Evolutionary conservation across 2,329 filamentous ascomycete species (phyloP).

Genomic region (Ascochyta lentis): DNA sequence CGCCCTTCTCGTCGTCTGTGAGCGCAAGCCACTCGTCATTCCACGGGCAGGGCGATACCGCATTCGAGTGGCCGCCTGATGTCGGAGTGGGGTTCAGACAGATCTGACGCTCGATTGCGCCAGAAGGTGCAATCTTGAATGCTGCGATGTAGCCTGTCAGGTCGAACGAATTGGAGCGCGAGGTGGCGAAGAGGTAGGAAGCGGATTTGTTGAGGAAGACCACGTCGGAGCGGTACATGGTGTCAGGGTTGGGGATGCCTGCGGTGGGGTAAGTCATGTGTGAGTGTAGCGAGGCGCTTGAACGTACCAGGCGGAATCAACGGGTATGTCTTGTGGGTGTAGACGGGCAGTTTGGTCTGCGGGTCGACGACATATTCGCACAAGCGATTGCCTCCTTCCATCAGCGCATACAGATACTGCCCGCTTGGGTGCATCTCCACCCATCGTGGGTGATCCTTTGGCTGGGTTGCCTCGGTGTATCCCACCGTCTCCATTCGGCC

Average conservation of each 20-base stretch:
- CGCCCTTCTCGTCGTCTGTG: constrained; percentile 87
- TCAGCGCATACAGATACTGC: constrained; percentile 81
- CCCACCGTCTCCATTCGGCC: constrained; percentile 74
- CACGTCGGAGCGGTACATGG: constrained; percentile 85
- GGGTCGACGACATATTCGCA: constrained; percentile 83
- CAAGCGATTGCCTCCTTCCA: constrained; percentile 87
- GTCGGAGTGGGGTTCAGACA: constrained; percentile 85
- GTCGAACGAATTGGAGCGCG: constrained; percentile 76
- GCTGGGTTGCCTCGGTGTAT: constrained; percentile 72
- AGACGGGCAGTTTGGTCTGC: constrained; percentile 74
- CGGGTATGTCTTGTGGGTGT: constrained; percentile 77
- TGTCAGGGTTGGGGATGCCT: constrained; percentile 57
- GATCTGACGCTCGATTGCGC: constrained; percentile 78
- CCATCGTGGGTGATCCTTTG: constrained; percentile 84
- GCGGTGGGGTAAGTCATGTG: neutral
- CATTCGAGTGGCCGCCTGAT: constrained; percentile 87
- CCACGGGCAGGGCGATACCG: constrained; percentile 83
- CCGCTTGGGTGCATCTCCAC: constrained; percentile 82
- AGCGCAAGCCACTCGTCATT: constrained; percentile 89
- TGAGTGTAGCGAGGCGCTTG: neutral
- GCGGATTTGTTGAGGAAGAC: constrained; percentile 73
- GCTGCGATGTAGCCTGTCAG: constrained; percentile 84
- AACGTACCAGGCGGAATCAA: constrained; percentile 76
- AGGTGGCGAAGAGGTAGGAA: constrained; percentile 81
- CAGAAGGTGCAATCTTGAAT: constrained; percentile 72